Conservation (phyloP, 129 eudicot genomes). For the Chrysanthemum seticuspe region DNA sequence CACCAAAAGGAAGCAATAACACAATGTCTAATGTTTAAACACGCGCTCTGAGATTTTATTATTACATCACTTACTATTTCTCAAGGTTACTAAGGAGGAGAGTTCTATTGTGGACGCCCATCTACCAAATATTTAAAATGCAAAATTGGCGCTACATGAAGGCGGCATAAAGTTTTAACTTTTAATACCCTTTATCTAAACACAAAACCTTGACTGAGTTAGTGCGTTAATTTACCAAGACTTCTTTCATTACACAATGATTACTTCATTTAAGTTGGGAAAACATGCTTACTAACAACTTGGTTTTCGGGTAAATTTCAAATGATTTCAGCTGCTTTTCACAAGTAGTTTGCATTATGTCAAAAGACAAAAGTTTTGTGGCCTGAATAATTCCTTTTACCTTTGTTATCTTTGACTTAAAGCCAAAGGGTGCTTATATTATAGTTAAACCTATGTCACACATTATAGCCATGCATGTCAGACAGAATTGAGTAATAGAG, state of each 20-base stretch:
- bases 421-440: constrained; percentile 49
- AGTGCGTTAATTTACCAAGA: constrained; percentile 8
- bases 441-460: constrained; percentile 27
- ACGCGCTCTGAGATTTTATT: constrained; percentile 5
- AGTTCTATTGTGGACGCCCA: no score
- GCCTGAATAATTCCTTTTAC: constrained; percentile 41
- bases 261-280: constrained; percentile 30
- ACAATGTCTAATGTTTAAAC: background rate
- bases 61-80: background rate
- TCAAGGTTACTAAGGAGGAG: background rate
- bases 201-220: background rate
- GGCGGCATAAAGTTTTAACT: background rate
- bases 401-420: constrained; percentile 55
- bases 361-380: constrained; percentile 37
- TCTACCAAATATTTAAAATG: constrained; percentile 12
- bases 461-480: constrained; percentile 45
- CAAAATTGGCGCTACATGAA: background rate
- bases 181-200: background rate
- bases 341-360: constrained; percentile 40
- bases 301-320: constrained; percentile 17
- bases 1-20: background rate
- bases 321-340: constrained; percentile 31
- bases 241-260: constrained; percentile 36
- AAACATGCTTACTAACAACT: constrained; percentile 32
- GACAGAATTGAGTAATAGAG: constrained; percentile 42